Evolutionary conservation across 257 asterid genomes (phyloP), one percentile per base, ranked within the genome.

Genomic region (Nicotiana obtusifolia): DNA sequence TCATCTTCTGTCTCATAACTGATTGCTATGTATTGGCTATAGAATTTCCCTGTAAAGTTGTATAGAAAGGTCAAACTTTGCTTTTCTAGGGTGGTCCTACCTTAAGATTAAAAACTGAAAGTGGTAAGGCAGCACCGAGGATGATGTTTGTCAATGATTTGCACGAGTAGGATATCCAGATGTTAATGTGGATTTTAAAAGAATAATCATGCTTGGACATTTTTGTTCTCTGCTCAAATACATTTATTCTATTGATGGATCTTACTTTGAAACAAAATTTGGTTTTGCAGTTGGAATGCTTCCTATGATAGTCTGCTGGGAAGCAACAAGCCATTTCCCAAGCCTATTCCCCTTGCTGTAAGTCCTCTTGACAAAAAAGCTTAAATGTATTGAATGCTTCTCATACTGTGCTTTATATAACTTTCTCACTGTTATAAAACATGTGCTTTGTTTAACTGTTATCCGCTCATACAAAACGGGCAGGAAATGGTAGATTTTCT

Each of bases 401-500:
- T 33, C 65, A 8, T 65, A 20, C 35, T 20, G 52, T 20, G 33
- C 28, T 11, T 20, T 37, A 64, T 65, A 65, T 75, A 28, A 47
- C 30, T 47, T 61, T 57, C 44, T 41, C 17, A 14, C 61, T 7
- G 14, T 47, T 24, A 4, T 41, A 22, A 13, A 22, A 52, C 33
- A 73, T 47, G 22, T 47, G 41, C 62, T 73, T 41, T 73, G 4
- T 15, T 73, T 49, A 73, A 73, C 61, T 73, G 79, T 49, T 73
- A 8, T 73, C 5, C 61, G 28, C 53, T 62, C 22, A 54, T 84
- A 64, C 76, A 30, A 35, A 87, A 83, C 64, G 47, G 8, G 78
- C 93, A 94, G 98, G 97, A 94, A 86, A 90, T 94, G 97, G 81
- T 92, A 35, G 98, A 91, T 81, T 92, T 94, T 85, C 93, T 94